A percentile compares a stretch with the other conserved stretches of the same genome.
phyloP scores from a whole-genome alignment of 768 basidiomycete genomes.

The Russula ochroleuca region DNA sequence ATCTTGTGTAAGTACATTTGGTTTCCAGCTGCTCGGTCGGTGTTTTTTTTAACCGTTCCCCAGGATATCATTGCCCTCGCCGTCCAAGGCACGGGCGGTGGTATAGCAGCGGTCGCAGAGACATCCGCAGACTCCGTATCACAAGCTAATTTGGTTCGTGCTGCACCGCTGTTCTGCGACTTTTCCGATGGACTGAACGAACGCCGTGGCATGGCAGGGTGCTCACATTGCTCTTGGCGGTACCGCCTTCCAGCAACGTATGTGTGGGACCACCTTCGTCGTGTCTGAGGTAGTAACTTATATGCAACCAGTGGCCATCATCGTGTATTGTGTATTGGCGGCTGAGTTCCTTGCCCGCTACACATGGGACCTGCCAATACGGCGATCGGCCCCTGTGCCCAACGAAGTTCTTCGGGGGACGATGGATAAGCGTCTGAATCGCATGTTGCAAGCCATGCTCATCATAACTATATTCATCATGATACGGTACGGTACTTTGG shows the following conservation, averaged over 20 bases:
- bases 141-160: conserved; percentile 1
- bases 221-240: conserved; percentile 20
- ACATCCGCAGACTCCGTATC: neutral
- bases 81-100: conserved; percentile 16
- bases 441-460: conserved; percentile 17
- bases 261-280: neutral
- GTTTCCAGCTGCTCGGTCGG: neutral
- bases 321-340: conserved; percentile 14
- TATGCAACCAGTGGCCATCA: conserved; percentile 14
- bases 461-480: conserved; percentile 21
- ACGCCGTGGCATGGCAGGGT: conserved; percentile 5
- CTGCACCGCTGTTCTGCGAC: neutral
- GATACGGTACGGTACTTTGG: conserved; percentile 12
- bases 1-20: conserved; percentile 14
- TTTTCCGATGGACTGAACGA: neutral
- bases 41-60: neutral
- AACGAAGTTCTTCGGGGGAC: neutral
- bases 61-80: conserved; percentile 24
- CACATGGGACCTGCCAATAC: conserved; percentile 7
- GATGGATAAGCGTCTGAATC: conserved; percentile 2
- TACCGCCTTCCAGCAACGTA: conserved; percentile 21
- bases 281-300: neutral
- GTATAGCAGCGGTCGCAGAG: conserved; percentile 8
- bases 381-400: neutral
- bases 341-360: conserved; percentile 19